Evolutionary conservation across 352 stramenopile species (phyloP), one percentile per base, ranked within the genome.

Genomic region (Globisporangium canariense): DNA sequence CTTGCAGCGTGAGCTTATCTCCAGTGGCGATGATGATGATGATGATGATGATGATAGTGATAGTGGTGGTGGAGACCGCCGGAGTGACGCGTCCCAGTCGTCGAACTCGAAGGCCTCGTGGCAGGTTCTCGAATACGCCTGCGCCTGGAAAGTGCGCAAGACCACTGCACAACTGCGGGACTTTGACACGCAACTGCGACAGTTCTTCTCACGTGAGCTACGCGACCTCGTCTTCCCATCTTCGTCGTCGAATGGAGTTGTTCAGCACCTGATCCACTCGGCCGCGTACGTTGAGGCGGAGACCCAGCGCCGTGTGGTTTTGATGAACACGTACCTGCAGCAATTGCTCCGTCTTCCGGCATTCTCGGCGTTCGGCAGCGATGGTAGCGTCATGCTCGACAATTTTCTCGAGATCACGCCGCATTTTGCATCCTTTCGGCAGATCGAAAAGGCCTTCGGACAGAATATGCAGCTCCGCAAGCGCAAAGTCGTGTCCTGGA

Each of bases 81-180:
- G 36, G 30, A 58, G n/a, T 18, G n/a, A 25, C 11, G 32, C 20
- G 22, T 34, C 30, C 22, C 49, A 40, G 51, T 43, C 30, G 38
- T 11, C 51, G n/a, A 20, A 22, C 14, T 20, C 41, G n/a, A 46
- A 3, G 4, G 53, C 55, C 51, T 71, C 68, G 2, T 90, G 83
- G 83, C 71, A 90, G 53, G 65, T 90, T 55, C 65, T 87, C 63
- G 79, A 92, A 64, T 90, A 92, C 69, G 71, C 83, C 11, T 86
- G 74, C 13, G 57, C 70, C 16, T 90, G 83, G 83, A 68, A 60
- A 32, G 20, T 88, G 30, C 18, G n/a, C 4, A 87, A 86, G 60
- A 80, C 74, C 0, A 76, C 70, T 20, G 67, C 73, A 1, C 71
- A 89, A 55, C 62, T 90, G 10, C 71, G 64, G 1, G 77, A 74